Conservation (phyloP, 441 rosid genomes). For the Populus hybrid region DNA sequence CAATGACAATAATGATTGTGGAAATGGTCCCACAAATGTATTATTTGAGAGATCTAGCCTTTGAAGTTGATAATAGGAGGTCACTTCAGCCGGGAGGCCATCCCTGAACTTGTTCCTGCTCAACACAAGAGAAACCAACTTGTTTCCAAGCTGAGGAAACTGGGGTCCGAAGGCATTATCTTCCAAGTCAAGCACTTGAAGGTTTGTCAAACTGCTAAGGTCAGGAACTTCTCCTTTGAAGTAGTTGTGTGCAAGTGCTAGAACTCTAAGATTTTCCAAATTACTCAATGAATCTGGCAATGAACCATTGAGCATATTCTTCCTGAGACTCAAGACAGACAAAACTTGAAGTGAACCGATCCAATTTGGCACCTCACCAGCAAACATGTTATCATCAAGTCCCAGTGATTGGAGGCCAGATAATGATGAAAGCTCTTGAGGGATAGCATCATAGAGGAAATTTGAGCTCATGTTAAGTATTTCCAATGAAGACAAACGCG, state of each 20-base stretch:
- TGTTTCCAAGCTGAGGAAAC: conserved; percentile 72
- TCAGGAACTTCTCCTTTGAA: conserved; percentile 72
- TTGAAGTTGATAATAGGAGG: conserved; percentile 71
- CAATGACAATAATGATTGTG: conserved; percentile 54
- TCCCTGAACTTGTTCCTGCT: conserved; percentile 85
- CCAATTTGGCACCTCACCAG: conserved; percentile 67
- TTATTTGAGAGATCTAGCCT: conserved; percentile 75
- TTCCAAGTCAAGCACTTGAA: conserved; percentile 87
- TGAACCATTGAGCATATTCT: conserved; percentile 68
- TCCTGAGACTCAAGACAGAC: conserved; percentile 73
- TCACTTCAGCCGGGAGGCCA: conserved; percentile 54
- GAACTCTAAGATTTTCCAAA: conserved; percentile 73
- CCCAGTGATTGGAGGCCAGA: conserved; percentile 67
- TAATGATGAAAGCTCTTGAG: conserved; percentile 58
- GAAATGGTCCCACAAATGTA: conserved; percentile 80
- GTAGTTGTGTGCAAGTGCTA: conserved; percentile 70
- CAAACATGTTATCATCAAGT: conserved; percentile 79
- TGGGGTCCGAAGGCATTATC: conserved; percentile 73
- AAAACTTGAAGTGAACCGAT: conserved; percentile 51
- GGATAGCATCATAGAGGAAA: conserved; percentile 61
- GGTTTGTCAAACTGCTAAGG: conserved; percentile 63
- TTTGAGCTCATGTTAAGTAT: conserved; percentile 86
- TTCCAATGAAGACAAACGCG: conserved; percentile 64
- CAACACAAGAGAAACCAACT: conserved; percentile 62
- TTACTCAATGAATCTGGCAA: conserved; percentile 64